These are phyloP conservation scores for Diaporthe sp. DNA, from an alignment of 2,329 filamentous ascomycete genomes.

Conservation along the genomic window DNA sequence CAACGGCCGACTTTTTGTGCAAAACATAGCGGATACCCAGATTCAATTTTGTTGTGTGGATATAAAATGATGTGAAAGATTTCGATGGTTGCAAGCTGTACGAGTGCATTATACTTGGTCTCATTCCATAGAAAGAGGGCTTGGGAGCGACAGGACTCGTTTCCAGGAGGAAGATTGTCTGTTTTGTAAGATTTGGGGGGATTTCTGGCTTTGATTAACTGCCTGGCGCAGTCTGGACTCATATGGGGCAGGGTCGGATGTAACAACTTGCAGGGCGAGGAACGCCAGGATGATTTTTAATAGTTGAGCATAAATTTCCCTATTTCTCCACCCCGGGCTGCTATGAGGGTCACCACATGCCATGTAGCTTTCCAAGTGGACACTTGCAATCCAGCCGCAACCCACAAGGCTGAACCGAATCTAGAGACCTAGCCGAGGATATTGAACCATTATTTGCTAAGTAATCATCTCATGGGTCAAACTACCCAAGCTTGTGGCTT, in stretches of 20 bases:
- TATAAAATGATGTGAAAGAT: slow-evolving; percentile 22
- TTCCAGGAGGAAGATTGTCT: neutral
- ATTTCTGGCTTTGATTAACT: slow-evolving; percentile 26
- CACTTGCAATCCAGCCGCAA: neutral
- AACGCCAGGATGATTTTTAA: slow-evolving; percentile 7
- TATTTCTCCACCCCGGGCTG: neutral
- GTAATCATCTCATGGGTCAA: too few relatives aligned
- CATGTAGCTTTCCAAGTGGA: neutral
- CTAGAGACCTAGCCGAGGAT: neutral
- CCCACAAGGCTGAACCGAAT: neutral
- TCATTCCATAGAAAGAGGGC: neutral
- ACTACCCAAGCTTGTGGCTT: too few relatives aligned
- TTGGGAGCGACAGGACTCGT: neutral
- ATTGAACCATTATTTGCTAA: too few relatives aligned
- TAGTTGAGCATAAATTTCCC: slow-evolving; percentile 1
- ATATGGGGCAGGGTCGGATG: neutral
- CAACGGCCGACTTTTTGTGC: slow-evolving; percentile 33
- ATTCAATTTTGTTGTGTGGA: slow-evolving; percentile 25
- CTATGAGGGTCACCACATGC: neutral
- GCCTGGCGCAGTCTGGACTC: slow-evolving; percentile 22
- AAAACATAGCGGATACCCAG: slow-evolving; percentile 31
- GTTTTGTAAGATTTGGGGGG: slow-evolving; percentile 19
- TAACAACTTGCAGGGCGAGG: slow-evolving; percentile 18
- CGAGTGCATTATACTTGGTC: slow-evolving; percentile 15
- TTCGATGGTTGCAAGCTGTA: slow-evolving; percentile 10